phyloP scores from a whole-genome alignment of 306 rosid genomes.

The Cucumis melo region DNA sequence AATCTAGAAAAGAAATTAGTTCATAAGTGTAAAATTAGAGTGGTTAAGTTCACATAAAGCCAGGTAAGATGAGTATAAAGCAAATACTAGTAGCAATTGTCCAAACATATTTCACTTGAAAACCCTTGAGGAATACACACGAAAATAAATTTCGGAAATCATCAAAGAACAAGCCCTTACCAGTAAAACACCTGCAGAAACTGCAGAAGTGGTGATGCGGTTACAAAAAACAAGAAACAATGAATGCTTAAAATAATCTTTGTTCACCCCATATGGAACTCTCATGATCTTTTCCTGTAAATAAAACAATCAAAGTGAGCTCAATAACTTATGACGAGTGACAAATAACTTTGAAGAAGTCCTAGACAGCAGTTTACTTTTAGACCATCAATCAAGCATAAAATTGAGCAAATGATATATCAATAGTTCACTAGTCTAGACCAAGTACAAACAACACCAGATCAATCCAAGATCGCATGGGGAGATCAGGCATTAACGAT shows the following conservation, averaged over 20 bases:
- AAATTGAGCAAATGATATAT: neutral
- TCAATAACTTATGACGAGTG: neutral
- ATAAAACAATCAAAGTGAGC: neutral
- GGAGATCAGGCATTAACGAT: neutral
- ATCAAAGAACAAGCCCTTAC: conserved; percentile 21
- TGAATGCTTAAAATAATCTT: conserved; percentile 62
- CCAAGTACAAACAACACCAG: neutral
- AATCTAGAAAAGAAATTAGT: neutral
- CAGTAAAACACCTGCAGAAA: conserved; percentile 76
- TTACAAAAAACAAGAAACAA: conserved; percentile 91
- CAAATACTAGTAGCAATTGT: neutral
- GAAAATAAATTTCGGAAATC: neutral
- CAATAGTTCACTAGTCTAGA: neutral
- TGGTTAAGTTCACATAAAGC: neutral
- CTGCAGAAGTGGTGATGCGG: conserved; percentile 80
- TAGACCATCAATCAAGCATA: neutral
- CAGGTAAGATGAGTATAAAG: neutral
- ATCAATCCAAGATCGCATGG: neutral
- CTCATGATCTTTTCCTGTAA: conserved; percentile 98
- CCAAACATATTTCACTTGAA: too few species aligned
- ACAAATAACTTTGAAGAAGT: neutral
- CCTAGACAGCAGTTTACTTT: neutral
- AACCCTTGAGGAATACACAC: neutral
- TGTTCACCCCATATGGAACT: conserved; percentile 66
- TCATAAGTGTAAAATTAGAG: neutral